phyloP scores from a whole-genome alignment of 192 early-diverging fungal genomes.

The Obelidium mucronatum region DNA sequence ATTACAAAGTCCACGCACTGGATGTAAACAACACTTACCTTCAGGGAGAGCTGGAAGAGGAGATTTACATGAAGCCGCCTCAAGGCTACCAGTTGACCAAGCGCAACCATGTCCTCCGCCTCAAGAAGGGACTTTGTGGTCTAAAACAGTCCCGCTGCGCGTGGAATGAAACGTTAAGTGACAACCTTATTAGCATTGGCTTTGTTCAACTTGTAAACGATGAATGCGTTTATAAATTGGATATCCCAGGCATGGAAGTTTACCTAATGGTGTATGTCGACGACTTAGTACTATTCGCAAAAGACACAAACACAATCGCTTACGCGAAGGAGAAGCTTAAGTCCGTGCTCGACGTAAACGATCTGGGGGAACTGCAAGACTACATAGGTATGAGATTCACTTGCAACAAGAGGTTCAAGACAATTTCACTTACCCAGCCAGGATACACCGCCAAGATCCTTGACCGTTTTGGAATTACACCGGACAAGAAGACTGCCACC shows the following conservation, averaged over 20 bases:
- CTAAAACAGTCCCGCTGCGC: conserved; percentile 26
- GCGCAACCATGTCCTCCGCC: too few relatives aligned
- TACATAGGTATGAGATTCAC: background rate
- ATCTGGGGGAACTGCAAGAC: background rate
- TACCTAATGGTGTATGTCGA: conserved; percentile 46
- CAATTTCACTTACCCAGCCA: too few relatives aligned
- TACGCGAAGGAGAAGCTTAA: background rate
- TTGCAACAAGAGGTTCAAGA: too few relatives aligned
- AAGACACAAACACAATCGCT: background rate
- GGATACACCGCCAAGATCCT: background rate
- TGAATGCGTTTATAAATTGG: conserved; percentile 32
- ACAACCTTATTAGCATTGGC: background rate
- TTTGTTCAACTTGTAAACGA: background rate
- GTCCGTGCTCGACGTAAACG: background rate
- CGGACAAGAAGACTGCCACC: background rate
- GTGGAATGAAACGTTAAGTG: conserved; percentile 25
- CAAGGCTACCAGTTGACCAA: background rate
- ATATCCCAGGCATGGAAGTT: background rate
- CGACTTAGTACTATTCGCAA: conserved; percentile 39
- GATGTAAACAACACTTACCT: conserved; percentile 51
- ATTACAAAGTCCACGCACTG: conserved; percentile 33
- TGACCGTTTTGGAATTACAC: background rate
- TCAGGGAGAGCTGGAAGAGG: conserved; percentile 33
- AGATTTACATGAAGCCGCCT: conserved; percentile 41
- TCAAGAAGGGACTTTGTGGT: conserved; percentile 32